phyloP scores from a whole-genome alignment of 1,284 basidiomycete species.

The Moesziomyces parantarcticus region DNA sequence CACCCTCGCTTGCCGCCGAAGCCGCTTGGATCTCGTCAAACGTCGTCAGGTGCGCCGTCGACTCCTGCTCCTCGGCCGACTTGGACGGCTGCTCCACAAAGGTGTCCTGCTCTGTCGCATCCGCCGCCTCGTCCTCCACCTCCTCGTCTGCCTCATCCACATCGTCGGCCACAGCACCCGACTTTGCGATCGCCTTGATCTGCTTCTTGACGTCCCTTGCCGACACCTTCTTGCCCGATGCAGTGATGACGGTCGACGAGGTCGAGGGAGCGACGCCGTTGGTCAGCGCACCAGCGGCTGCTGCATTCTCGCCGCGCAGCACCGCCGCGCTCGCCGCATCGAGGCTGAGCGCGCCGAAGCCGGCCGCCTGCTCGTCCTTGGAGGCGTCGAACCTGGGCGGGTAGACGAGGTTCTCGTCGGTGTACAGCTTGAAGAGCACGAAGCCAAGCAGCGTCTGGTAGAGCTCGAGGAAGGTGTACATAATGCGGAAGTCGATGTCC shows the following conservation, averaged over 20 bases:
- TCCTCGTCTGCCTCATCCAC: conserved; percentile 40
- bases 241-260: conserved; percentile 42
- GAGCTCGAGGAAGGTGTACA: conserved; percentile 97
- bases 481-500: conserved; percentile 97
- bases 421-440: conserved; percentile 96
- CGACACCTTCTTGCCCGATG: conserved; percentile 69
- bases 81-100: conserved; percentile 72
- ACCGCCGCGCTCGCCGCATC: conserved; percentile 71
- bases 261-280: conserved; percentile 31
- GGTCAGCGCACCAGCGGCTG: conserved; percentile 4
- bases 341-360: conserved; percentile 88
- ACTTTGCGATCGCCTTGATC: conserved; percentile 70
- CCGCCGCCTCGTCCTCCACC: conserved; percentile 27
- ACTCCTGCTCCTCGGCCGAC: conserved; percentile 70
- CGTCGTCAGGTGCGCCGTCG: conserved; percentile 76
- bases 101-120: conserved; percentile 37
- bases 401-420: conserved; percentile 91
- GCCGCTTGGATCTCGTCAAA: conserved; percentile 74
- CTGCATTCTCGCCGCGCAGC: conserved; percentile 51
- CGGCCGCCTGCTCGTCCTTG: conserved; percentile 84
- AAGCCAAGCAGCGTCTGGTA: conserved; percentile 97
- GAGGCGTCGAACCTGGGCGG: conserved; percentile 87
- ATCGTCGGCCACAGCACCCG: conserved; percentile 21
- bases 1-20: conserved; percentile 40
- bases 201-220: conserved; percentile 70